Conservation (phyloP, 2,329 filamentous ascomycete species). For the Botrytis tulipae region DNA sequence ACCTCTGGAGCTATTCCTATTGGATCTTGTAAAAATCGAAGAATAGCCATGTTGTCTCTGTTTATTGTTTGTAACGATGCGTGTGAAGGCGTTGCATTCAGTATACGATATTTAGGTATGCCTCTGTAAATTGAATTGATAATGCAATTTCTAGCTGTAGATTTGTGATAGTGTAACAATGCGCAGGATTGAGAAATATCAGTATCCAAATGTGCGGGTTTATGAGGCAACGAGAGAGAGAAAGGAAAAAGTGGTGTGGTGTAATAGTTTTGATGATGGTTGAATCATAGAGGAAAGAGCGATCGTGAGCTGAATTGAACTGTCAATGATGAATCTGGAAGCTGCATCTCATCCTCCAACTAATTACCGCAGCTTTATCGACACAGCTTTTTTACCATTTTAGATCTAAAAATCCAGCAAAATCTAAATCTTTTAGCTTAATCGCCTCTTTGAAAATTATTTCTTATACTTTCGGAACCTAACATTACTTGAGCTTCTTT, state of each 20-base stretch:
- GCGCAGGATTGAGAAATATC: background rate
- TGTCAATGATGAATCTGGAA: background rate
- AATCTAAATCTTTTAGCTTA: background rate
- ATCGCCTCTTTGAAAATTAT: background rate
- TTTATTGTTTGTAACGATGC: background rate
- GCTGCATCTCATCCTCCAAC: background rate
- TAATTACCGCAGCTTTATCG: background rate
- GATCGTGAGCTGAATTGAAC: background rate
- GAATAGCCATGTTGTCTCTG: conserved; percentile 1
- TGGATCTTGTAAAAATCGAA: background rate
- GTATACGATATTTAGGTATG: background rate
- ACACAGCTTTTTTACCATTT: background rate
- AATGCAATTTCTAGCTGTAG: conserved; percentile 5
- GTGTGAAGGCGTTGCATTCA: background rate
- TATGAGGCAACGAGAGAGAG: background rate
- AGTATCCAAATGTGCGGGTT: conserved; percentile 6
- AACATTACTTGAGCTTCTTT: background rate
- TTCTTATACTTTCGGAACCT: background rate
- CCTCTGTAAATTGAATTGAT: background rate
- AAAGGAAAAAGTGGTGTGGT: background rate
- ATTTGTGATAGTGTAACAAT: conserved; percentile 12
- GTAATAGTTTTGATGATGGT: background rate
- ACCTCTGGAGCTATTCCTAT: background rate
- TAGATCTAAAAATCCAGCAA: background rate
- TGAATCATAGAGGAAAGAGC: background rate